Evolutionary conservation across 2,329 filamentous ascomycete species (phyloP), one percentile per base, ranked within the genome.

Genomic region (Tolypocladium nubicola): DNA sequence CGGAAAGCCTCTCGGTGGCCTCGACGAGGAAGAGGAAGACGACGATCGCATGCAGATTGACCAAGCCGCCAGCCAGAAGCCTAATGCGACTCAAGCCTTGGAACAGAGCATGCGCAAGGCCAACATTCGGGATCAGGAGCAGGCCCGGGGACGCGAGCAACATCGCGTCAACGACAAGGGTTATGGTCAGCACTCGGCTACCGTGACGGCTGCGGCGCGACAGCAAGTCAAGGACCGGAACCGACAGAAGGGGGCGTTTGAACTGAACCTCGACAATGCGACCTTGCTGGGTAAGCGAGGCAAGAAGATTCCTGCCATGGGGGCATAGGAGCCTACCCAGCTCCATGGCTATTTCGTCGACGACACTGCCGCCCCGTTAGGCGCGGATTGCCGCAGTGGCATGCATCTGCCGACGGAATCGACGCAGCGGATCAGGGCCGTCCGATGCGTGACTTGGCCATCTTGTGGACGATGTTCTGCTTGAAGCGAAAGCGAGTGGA

Each of bases 21-120:
- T 96, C 61, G 85, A 90, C 56, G 87, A 90, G 62, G 85, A 83
- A 53, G 78, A 83, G 2, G 80, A 84, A 38, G 86, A 87, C 37
- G 78, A 79, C 33, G 79, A 78, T 33, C 75, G 79, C 9, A 82
- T 71, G 73, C 79, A 91, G n/a, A 82, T 83, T 30, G 90, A 89
- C 66, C 78, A 82, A 53, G 79, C 78, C 30, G 71, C 78, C 14
- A 62, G 50, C 67, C 54, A 71, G 56, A 76, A 76, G 60, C 65
- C 73, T 76, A 73, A 85, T 16, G 66, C 65, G 0, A 78, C 93
- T 1, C 84, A 86, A 16, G 83, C 85, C 23, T 83, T 99, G 66
- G 93, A 97, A 73, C 87, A 90, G 65, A 89, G 91, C 70, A 86
- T 99, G 81, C 87, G 87, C 56, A 88, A 90, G 62, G 87, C 94